Conservation (phyloP, 1,139 yeast genomes). For the Protomyces gravidus region DNA sequence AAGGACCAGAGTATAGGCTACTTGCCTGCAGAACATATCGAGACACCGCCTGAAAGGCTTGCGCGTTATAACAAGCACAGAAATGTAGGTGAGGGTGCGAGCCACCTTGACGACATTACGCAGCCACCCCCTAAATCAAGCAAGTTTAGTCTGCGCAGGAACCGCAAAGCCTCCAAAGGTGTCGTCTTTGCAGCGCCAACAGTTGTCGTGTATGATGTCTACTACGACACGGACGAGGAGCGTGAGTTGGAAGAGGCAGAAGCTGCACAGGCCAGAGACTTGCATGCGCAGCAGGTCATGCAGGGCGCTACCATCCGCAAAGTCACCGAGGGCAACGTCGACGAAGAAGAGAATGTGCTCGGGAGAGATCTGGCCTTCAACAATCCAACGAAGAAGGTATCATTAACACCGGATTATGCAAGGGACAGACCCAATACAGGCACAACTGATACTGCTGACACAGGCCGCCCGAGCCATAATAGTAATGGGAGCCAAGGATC, state of each 20-base stretch:
- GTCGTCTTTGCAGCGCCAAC: slow-evolving; percentile 23
- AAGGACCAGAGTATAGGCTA: slow-evolving; percentile 62
- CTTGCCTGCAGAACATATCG: slow-evolving; percentile 94
- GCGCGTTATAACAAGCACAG: slow-evolving; percentile 91
- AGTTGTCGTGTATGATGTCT: slow-evolving; percentile 25
- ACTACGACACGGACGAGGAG: slow-evolving; percentile 10
- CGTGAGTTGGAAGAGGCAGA: neutral
- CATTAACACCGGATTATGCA: neutral
- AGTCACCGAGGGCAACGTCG: neutral
- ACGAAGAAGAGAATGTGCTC: too few relatives aligned
- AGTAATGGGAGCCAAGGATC: neutral
- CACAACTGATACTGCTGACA: neutral
- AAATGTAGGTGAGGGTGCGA: slow-evolving; percentile 62
- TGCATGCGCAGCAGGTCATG: neutral
- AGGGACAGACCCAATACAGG: neutral
- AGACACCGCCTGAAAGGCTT: slow-evolving; percentile 82
- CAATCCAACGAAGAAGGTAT: neutral
- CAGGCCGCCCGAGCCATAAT: neutral
- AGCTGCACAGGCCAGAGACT: neutral
- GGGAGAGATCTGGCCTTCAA: neutral
- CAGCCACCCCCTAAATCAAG: neutral
- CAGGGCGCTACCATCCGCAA: neutral
- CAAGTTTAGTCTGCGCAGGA: slow-evolving; percentile 11
- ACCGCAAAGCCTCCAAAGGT: slow-evolving; percentile 9
- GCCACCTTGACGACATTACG: slow-evolving; percentile 20